Conservation (phyloP, 2,329 filamentous ascomycete species). For the Cytospora chrysosperma region DNA sequence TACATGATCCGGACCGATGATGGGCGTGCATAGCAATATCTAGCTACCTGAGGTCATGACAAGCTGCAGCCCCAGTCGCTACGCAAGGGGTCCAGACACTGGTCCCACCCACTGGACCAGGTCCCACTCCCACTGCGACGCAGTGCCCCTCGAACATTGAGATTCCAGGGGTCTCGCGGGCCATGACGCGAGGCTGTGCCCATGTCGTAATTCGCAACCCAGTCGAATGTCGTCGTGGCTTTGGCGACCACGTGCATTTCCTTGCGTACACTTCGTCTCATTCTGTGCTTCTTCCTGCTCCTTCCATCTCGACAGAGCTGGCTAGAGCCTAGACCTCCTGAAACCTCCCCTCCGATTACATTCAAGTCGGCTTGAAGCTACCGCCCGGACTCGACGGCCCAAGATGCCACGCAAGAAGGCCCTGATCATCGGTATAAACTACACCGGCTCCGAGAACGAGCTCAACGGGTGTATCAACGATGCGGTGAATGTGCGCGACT, state of each 20-base stretch:
- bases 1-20: no score
- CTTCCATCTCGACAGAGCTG: not conserved
- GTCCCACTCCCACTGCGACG: not conserved
- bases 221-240: not conserved
- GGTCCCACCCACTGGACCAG: not conserved
- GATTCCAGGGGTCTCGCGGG: not conserved
- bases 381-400: not conserved
- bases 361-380: not conserved
- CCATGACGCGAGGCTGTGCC: not conserved
- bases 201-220: not conserved
- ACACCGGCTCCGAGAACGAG: constrained; percentile 56
- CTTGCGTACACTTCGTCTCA: not conserved
- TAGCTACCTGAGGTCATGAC: no score
- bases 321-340: not conserved
- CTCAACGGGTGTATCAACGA: constrained; percentile 54
- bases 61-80: not conserved
- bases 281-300: not conserved
- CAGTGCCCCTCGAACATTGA: not conserved
- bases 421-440: constrained; percentile 55
- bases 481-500: constrained; percentile 37
- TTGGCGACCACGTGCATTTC: not conserved
- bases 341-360: not conserved
- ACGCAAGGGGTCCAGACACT: not conserved
- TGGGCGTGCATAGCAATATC: no score
- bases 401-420: constrained; percentile 35